Evolutionary conservation across 371 early-diverging fungal genomes (phyloP), one percentile per base, ranked within the genome.

Genomic region (Mortierella polycephala): DNA sequence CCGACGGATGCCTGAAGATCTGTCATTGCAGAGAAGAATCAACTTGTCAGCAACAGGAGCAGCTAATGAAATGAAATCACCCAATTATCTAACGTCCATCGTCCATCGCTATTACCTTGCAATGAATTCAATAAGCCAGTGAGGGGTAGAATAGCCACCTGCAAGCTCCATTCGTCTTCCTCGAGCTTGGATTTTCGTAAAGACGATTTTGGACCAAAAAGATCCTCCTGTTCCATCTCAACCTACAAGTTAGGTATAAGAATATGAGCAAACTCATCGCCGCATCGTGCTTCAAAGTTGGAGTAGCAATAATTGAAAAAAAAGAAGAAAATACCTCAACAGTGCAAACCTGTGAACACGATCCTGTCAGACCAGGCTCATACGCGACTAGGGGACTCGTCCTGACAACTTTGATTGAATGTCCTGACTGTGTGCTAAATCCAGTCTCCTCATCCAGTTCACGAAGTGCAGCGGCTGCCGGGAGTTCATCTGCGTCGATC

Each of bases 361-460:
- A 89, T 50, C 84, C 82, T 10, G 87, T 86, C 60, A 91, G 44
- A 1, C 89, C 89, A 3, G 91, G 90, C 50, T 91, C 91, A 65
- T 88, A 90, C 9, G 86, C 80, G 10, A 87, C 69, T 18, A 86
- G 82, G 0, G 49, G 50, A 18, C 61, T 64, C 10, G 58, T 69
- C 45, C 61, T 64, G 42, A 75, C 60, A n/a, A 82, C 57, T 50
- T 69, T 41, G 50, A 60, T 20, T 8, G 46, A 7, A 75, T 74
- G 65, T 44, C 70, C 57, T 39, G 49, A 54, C 37, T 71, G 11
- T 41, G 42, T 8, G 71, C 84, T 16, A 20, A 61, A 89, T 0
- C 91, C 91, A 42, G 89, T 90, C 68, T 91, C 91, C 64, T 91
- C 91, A 50, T 68, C 72, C 11, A 90, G 68, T 66, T 90, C 91